Base-by-base conservation (phyloP, 1,284 basidiomycete species). In the Cystobasidium pallidum region DNA sequence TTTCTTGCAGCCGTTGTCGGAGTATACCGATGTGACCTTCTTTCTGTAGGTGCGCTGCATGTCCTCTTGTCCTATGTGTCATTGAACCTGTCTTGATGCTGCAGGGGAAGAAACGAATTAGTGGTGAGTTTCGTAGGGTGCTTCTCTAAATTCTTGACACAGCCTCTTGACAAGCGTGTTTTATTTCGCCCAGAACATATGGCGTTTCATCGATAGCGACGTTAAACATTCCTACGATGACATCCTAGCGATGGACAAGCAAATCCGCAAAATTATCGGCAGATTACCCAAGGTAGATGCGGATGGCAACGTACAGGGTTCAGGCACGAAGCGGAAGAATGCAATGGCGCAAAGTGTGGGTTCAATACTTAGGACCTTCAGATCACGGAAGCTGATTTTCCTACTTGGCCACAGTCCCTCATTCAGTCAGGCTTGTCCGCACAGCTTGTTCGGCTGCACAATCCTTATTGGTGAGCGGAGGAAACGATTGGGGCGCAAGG, bases 131-230 rank as follows among this genome's bases (percentile, higher is more conserved):
- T 8, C 6, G 15, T n/a, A n/a, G n/a, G n/a, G n/a, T n/a, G n/a
- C n/a, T n/a, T n/a, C n/a, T n/a, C n/a, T n/a, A n/a, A n/a, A n/a
- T n/a, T n/a, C n/a, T n/a, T n/a, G n/a, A n/a, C n/a, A n/a, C n/a
- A n/a, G n/a, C n/a, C n/a, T n/a, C n/a, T n/a, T n/a, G n/a, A 39
- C 36, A 39, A 39, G 6, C 36, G 13, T 39, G n/a, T n/a, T n/a
- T n/a, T 13, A 39, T 13, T 7, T 39, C 36, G 13, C 13, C 13
- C 47, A 64, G 62, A 32, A n/a, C 2, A 51, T 52, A 11, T 66
- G 64, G 64, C 64, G 64, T n/a, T 66, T 66, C 52, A 43, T 66
- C 3, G 64, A 66, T 34, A 66, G 64, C 64, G 64, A 66, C 19
- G 51, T 30, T 3, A 66, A 66, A 34, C 64, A 45, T 36, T 54